These are phyloP conservation scores for Perkinsus marinus DNA, from an alignment of 169 alveolate species.

Conservation along the genomic window DNA sequence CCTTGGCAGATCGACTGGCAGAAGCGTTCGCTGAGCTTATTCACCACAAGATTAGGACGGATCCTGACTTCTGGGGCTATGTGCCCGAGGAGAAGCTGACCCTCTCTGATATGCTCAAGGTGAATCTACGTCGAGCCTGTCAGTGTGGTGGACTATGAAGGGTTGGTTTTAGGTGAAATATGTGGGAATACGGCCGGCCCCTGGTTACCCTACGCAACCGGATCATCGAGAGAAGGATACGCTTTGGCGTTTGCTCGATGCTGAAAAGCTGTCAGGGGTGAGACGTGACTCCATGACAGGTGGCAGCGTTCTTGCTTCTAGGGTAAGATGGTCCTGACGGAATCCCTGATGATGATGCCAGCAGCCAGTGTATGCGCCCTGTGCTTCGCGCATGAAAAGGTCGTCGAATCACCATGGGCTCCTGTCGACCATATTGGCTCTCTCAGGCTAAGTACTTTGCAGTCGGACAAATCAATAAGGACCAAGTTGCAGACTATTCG, in stretches of 20 bases:
- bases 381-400: slow-evolving; percentile 16
- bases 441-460: slow-evolving; percentile 28
- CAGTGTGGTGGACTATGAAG: not conserved
- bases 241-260: slow-evolving; percentile 35
- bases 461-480: slow-evolving; percentile 30
- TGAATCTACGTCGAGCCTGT: not conserved
- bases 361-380: slow-evolving; percentile 45
- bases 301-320: not conserved
- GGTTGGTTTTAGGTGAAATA: slow-evolving; percentile 9
- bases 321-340: slow-evolving; percentile 30
- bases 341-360: slow-evolving; percentile 40
- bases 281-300: not conserved
- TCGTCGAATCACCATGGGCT: no score
- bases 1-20: slow-evolving; percentile 45
- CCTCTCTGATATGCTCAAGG: slow-evolving; percentile 22
- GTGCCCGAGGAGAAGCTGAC: slow-evolving; percentile 20
- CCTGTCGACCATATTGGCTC: not conserved
- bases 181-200: slow-evolving; percentile 49
- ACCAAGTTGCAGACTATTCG: slow-evolving; percentile 36
- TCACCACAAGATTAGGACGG: slow-evolving; percentile 34
- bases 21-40: slow-evolving; percentile 49
- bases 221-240: slow-evolving; percentile 42
- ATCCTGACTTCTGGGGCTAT: slow-evolving; percentile 39
- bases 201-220: slow-evolving; percentile 50
- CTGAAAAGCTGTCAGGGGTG: slow-evolving; percentile 20